Base-by-base conservation (phyloP, 2,329 filamentous ascomycete genomes). In the Aureobasidium sp. region DNA sequence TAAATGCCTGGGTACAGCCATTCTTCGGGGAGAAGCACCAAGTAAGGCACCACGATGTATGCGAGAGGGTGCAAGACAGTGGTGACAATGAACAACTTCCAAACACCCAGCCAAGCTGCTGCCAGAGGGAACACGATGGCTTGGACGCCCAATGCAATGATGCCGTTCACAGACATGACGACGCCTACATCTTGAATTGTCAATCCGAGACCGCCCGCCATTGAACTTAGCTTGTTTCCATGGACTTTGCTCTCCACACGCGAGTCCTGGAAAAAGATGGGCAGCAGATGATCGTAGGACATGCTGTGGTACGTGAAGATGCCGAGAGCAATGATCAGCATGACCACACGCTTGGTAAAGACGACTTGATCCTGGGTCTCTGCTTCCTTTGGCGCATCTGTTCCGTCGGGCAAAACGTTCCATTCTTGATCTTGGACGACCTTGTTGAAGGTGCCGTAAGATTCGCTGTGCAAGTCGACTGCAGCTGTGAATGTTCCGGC, bases 301-400 rank as follows among this genome's bases (percentile, higher is more conserved):
- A 97, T 97, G 41, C 88, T 91, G 75, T 97, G 92, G 72, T 96
- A 96, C 5, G 91, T 94, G 77, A 96, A 96, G 66, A 97, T 90
- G 48, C 88, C 90, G 52, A 97, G 78, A 1, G 92, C 88, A n/a
- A 91, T 70, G 42, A 94, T 85, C 59, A 96, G 83, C 74, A 89
- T 86, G 67, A 89, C 78, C 64, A 96, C 86, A 44, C 83, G 83
- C 74, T 77, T 80, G 1, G 82, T 87, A 67, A 87, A 84, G 57
- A 82, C 79, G 63, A 79, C 79, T 31, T 76, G 70, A 15, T 72
- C 71, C 56, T 74, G 8, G 68, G 64, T 20, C 67, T 64, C 47
- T 67, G 68, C 31, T 68, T 72, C 25, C 71, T 73, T 62, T 12
- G 64, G 61, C 12, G 45, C 53, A 27, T 56, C 49, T 2, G 59